These are phyloP conservation scores for Wakefieldia striispora DNA, from an alignment of 768 basidiomycete species.

Conservation along the genomic window DNA sequence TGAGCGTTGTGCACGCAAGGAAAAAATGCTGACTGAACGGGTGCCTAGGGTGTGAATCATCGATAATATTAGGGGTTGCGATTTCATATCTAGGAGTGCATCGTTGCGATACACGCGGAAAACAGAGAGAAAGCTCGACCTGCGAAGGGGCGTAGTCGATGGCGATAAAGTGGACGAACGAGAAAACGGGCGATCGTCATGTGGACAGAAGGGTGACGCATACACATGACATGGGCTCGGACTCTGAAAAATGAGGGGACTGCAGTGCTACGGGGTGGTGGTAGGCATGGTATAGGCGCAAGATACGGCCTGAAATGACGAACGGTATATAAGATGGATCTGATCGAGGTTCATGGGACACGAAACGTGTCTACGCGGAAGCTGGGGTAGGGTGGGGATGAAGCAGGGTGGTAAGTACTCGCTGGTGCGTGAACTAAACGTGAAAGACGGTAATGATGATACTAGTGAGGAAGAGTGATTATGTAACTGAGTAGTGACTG, in stretches of 20 bases:
- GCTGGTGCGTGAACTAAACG: too few relatives aligned
- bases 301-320: neutral
- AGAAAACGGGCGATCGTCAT: conserved; percentile 6
- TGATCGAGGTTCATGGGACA: conserved; percentile 13
- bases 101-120: conserved; percentile 14
- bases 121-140: conserved; percentile 10
- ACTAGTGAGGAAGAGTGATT: conserved; percentile 7
- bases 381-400: conserved; percentile 12
- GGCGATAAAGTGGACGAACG: conserved; percentile 23
- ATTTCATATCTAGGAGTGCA: conserved; percentile 30
- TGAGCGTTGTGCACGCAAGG: conserved; percentile 3
- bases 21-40: conserved; percentile 5
- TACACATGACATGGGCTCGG: neutral
- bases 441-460: conserved; percentile 27
- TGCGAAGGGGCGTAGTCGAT: conserved; percentile 7
- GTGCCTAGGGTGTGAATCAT: conserved; percentile 6
- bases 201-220: conserved; percentile 1
- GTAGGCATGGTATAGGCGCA: conserved; percentile 8
- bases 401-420: neutral
- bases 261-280: conserved; percentile 9
- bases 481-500: conserved; percentile 15
- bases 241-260: conserved; percentile 13
- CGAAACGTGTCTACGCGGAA: neutral
- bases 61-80: conserved; percentile 25
- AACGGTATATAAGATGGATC: conserved; percentile 9